These are phyloP conservation scores for Tuber indicum DNA, from an alignment of 495 filamentous ascomycete species.

Conservation along the genomic window DNA sequence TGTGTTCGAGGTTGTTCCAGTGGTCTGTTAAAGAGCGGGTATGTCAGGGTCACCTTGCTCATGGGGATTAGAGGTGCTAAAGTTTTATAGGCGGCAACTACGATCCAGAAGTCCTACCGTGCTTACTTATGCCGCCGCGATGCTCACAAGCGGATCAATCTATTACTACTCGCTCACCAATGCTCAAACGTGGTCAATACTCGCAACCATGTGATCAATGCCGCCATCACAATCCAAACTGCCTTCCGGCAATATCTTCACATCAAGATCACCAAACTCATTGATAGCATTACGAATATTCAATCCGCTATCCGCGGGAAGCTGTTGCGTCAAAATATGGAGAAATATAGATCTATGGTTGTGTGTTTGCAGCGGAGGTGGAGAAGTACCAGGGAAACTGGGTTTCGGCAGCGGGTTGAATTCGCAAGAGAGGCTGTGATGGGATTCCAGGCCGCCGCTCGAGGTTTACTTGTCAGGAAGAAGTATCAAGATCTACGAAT, in stretches of 20 bases:
- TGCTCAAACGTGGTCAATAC: slow-evolving; percentile 49
- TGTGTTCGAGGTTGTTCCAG: slow-evolving; percentile 57
- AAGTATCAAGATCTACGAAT: slow-evolving; percentile 20
- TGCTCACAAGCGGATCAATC: slow-evolving; percentile 44
- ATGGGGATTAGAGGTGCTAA: slow-evolving; percentile 6
- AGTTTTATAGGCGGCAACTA: slow-evolving; percentile 46
- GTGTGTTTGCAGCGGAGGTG: slow-evolving; percentile 22
- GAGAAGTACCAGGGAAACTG: slow-evolving; percentile 30
- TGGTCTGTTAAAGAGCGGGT: slow-evolving; percentile 45
- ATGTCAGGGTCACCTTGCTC: neutral
- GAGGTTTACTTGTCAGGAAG: slow-evolving; percentile 34
- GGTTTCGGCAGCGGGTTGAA: slow-evolving; percentile 33
- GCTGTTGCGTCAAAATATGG: slow-evolving; percentile 19
- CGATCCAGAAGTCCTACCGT: slow-evolving; percentile 48
- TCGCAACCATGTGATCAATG: slow-evolving; percentile 47
- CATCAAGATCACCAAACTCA: slow-evolving; percentile 35
- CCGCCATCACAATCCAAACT: slow-evolving; percentile 51
- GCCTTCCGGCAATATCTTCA: slow-evolving; percentile 41
- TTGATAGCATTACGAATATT: slow-evolving; percentile 28
- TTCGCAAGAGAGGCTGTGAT: slow-evolving; percentile 28
- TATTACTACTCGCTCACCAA: slow-evolving; percentile 46
- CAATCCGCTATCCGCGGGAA: slow-evolving; percentile 35
- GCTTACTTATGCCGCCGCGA: slow-evolving; percentile 38
- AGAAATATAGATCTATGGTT: slow-evolving; percentile 6
- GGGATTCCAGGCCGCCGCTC: slow-evolving; percentile 33